phyloP scores from a whole-genome alignment of 192 early-diverging fungal species.

The Cetraspora pellucida region DNA sequence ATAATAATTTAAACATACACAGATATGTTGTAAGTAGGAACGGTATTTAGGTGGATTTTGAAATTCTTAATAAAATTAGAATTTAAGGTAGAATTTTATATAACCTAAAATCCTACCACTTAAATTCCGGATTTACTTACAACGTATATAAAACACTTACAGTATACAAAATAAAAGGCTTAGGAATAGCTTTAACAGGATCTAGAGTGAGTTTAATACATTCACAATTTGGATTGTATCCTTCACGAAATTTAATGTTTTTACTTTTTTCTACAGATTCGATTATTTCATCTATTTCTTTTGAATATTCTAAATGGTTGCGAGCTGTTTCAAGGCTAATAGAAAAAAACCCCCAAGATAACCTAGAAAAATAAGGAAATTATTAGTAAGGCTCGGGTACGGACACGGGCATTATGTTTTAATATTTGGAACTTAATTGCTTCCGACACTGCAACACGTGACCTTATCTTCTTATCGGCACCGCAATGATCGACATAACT shows the following conservation, averaged over 20 bases:
- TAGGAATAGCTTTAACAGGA: constrained; percentile 54
- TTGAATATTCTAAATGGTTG: constrained; percentile 34
- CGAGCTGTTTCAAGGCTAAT: constrained; percentile 41
- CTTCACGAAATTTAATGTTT: constrained; percentile 44
- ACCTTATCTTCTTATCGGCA: too few species aligned
- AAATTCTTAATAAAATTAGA: too few species aligned
- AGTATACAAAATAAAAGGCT: constrained; percentile 61
- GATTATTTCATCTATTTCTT: constrained; percentile 51
- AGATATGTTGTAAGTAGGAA: not conserved
- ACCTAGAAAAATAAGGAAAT: constrained; percentile 39
- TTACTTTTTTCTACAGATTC: constrained; percentile 39
- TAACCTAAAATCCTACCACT: too few species aligned
- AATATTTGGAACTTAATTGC: too few species aligned
- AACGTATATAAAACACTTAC: constrained; percentile 39
- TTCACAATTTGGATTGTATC: constrained; percentile 46
- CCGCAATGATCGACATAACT: too few species aligned
- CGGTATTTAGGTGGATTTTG: too few species aligned
- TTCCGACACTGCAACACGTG: too few species aligned
- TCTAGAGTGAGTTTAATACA: constrained; percentile 63
- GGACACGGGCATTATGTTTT: not conserved
- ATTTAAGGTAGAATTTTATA: too few species aligned
- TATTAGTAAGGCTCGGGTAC: not conserved
- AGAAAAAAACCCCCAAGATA: constrained; percentile 58
- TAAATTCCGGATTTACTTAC: too few species aligned
- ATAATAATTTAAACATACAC: not conserved